These are phyloP conservation scores for Cryptosporidium baileyi DNA, from an alignment of 169 alveolate species.

Conservation along the genomic window DNA sequence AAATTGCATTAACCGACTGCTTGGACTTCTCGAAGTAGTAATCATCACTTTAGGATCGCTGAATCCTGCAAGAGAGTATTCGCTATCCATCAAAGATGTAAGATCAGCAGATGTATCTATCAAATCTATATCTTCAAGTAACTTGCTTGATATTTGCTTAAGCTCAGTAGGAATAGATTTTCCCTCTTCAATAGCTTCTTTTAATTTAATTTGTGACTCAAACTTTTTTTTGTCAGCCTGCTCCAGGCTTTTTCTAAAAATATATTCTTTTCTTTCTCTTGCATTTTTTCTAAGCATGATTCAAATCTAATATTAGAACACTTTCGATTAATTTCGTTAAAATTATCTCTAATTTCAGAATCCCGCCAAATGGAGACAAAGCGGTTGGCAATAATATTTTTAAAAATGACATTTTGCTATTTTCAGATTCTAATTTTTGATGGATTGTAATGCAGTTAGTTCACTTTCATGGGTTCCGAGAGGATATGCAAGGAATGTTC, in stretches of 20 bases:
- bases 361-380: constrained; percentile 51
- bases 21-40: constrained; percentile 96
- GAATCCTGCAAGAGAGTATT: constrained; percentile 86
- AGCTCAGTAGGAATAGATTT: constrained; percentile 87
- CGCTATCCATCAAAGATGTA: constrained; percentile 89
- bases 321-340: too few species aligned
- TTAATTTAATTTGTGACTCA: constrained; percentile 84
- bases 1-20: constrained; percentile 91
- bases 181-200: constrained; percentile 87
- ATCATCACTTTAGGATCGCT: constrained; percentile 93
- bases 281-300: constrained; percentile 91
- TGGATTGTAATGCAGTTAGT: constrained; percentile 64
- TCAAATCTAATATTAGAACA: background rate
- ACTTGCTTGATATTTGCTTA: constrained; percentile 80
- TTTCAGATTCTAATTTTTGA: background rate
- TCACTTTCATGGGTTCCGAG: constrained; percentile 67
- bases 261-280: constrained; percentile 94
- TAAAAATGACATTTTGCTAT: background rate
- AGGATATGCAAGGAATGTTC: constrained; percentile 47
- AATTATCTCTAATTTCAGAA: background rate
- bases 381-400: constrained; percentile 17
- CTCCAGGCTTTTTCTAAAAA: constrained; percentile 89
- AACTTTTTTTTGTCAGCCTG: constrained; percentile 84
- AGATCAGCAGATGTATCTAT: constrained; percentile 87
- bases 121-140: constrained; percentile 82